Conservation (phyloP, 768 basidiomycete species). For the Russula ochroleuca region DNA sequence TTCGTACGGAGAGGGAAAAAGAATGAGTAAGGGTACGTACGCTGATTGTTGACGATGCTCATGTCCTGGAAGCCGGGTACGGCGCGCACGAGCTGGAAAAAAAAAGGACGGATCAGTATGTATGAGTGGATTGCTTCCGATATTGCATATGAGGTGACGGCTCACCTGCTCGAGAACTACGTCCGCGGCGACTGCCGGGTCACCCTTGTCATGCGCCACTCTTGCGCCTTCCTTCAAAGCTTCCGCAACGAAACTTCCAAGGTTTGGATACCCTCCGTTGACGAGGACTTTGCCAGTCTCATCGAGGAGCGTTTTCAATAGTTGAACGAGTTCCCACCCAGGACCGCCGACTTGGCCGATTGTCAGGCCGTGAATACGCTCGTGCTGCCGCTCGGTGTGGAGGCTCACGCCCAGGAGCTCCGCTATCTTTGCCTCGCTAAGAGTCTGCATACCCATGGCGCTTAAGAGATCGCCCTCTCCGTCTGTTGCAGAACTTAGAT, state of each 20-base stretch:
- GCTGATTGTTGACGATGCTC: constrained; percentile 56
- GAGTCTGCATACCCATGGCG: constrained; percentile 57
- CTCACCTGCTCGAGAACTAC: constrained; percentile 57
- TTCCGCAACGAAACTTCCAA: constrained; percentile 73
- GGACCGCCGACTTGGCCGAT: constrained; percentile 76
- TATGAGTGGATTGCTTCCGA: not conserved
- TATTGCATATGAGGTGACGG: constrained; percentile 12
- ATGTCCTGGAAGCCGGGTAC: constrained; percentile 84
- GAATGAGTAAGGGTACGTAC: constrained; percentile 39
- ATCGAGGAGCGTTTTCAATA: constrained; percentile 58
- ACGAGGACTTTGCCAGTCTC: constrained; percentile 69
- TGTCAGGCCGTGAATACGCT: constrained; percentile 59
- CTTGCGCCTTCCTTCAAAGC: constrained; percentile 54
- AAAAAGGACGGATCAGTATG: constrained; percentile 27
- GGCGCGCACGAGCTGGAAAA: constrained; percentile 60
- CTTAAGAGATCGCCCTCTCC: constrained; percentile 55
- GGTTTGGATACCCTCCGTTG: constrained; percentile 55
- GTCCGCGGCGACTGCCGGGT: constrained; percentile 45
- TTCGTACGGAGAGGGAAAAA: not conserved
- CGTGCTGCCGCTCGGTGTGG: constrained; percentile 68
- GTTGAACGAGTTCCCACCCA: constrained; percentile 64
- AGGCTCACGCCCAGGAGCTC: constrained; percentile 67
- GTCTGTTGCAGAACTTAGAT: constrained; percentile 57
- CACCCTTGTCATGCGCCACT: constrained; percentile 31
- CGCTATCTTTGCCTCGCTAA: constrained; percentile 56